phyloP scores from a whole-genome alignment of 2,329 filamentous ascomycete species.

The Beauveria pseudobassiana region DNA sequence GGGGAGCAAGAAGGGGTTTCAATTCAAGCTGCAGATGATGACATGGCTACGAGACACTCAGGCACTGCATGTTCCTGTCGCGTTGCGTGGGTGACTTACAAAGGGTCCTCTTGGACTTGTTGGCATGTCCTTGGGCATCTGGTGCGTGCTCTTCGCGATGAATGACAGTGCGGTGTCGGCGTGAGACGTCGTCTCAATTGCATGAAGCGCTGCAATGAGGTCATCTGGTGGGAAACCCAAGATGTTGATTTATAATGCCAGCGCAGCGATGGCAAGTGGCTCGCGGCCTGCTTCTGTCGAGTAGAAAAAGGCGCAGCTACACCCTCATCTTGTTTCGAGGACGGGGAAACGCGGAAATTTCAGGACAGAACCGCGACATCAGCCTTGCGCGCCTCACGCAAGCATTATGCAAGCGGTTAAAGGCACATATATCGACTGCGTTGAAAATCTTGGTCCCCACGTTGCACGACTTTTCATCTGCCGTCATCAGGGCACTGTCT shows the following conservation, averaged over 20 bases:
- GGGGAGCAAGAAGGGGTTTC: too few relatives aligned
- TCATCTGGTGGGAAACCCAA: background rate
- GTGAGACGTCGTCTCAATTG: background rate
- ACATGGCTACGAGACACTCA: too few relatives aligned
- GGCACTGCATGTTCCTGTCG: too few relatives aligned
- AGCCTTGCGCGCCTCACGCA: background rate
- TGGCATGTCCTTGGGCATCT: background rate
- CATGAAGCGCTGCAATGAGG: background rate
- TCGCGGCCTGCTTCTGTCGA: background rate
- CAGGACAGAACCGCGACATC: background rate
- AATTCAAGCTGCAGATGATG: too few relatives aligned
- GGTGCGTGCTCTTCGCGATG: background rate
- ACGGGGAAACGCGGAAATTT: background rate
- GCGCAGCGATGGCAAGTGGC: background rate
- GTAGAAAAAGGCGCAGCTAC: background rate
- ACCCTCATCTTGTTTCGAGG: background rate
- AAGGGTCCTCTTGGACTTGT: background rate
- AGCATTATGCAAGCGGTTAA: background rate
- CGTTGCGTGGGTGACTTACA: background rate
- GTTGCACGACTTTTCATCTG: background rate
- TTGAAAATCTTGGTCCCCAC: background rate
- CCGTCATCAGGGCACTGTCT: background rate
- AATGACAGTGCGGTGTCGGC: background rate
- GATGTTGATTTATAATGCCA: background rate
- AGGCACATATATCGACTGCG: background rate